phyloP scores from a whole-genome alignment of 495 filamentous ascomycete species.

The Aspergillus affinis region DNA sequence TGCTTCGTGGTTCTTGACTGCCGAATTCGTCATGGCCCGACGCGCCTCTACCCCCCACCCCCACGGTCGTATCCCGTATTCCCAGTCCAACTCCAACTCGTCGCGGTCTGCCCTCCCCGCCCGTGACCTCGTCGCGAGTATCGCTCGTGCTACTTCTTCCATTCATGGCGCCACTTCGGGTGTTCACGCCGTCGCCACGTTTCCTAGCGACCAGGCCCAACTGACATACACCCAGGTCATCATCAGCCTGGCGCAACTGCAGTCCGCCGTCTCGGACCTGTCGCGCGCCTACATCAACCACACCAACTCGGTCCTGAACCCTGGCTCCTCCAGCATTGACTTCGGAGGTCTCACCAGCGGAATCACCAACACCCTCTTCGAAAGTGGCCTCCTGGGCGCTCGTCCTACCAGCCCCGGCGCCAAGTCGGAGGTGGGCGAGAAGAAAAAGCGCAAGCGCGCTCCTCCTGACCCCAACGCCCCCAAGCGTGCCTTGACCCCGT shows the following conservation, averaged over 20 bases:
- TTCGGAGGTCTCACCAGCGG: slow-evolving; percentile 45
- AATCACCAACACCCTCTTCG: slow-evolving; percentile 46
- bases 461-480: slow-evolving; percentile 88
- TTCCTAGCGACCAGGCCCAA: slow-evolving; percentile 2
- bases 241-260: slow-evolving; percentile 68
- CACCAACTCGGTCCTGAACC: slow-evolving; percentile 72
- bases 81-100: slow-evolving; percentile 10
- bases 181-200: slow-evolving; percentile 4
- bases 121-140: slow-evolving; percentile 10
- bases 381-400: slow-evolving; percentile 39
- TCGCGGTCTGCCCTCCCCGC: slow-evolving; percentile 11
- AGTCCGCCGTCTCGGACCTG: slow-evolving; percentile 69
- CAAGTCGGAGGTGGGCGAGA: slow-evolving; percentile 56
- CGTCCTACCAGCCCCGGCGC: slow-evolving; percentile 40
- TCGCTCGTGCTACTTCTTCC: slow-evolving; percentile 10
- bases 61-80: no score
- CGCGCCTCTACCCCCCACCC: slow-evolving; percentile 11
- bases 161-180: slow-evolving; percentile 13
- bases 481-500: slow-evolving; percentile 89
- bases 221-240: slow-evolving; percentile 59
- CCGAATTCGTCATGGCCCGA: slow-evolving; percentile 23
- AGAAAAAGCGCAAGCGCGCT: slow-evolving; percentile 83
- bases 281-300: slow-evolving; percentile 79
- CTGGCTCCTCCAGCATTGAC: slow-evolving; percentile 54
- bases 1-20: neutral